Percentiles rank a stretch among this genome's conserved stretches.
These are phyloP conservation scores for Juncus effusus DNA, from an alignment of 176 grass and related monocot species.

Conservation along the genomic window DNA sequence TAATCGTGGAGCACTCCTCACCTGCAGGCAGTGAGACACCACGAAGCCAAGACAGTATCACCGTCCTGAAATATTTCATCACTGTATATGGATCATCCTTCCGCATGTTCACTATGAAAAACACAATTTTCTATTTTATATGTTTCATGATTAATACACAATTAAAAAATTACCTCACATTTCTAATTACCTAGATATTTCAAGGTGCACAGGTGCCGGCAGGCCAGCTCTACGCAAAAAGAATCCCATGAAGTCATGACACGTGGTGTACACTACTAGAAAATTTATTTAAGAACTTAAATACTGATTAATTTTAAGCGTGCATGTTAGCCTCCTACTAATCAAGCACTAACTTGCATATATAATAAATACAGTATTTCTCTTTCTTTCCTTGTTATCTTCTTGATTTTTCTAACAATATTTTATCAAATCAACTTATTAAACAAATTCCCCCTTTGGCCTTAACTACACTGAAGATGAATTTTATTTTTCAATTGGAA, in stretches of 20 bases:
- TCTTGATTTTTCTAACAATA: not conserved
- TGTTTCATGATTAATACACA: too few species aligned
- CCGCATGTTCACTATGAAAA: too few species aligned
- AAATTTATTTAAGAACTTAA: constrained; percentile 8
- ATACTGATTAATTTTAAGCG: constrained; percentile 13
- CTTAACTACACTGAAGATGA: constrained; percentile 4
- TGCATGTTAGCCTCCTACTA: constrained; percentile 31
- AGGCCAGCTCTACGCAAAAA: constrained; percentile 9
- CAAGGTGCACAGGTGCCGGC: not conserved
- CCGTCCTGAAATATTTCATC: too few species aligned
- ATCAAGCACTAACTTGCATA: constrained; percentile 20
- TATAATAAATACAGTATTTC: not conserved
- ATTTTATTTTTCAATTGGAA: not conserved
- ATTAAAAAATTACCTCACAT: too few species aligned
- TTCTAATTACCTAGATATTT: too few species aligned
- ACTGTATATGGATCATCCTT: too few species aligned
- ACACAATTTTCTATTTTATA: too few species aligned
- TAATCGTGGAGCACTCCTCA: too few species aligned
- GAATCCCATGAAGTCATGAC: not conserved
- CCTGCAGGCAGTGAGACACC: too few species aligned
- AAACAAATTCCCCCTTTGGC: constrained; percentile 3
- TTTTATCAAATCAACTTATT: not conserved
- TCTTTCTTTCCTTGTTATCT: too few species aligned
- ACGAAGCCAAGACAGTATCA: too few species aligned
- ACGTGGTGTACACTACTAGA: constrained; percentile 13